A percentile compares a stretch with the other conserved stretches of the same genome.
Conservation (phyloP, 768 basidiomycete species). For the Leccinum subgranulosum region DNA sequence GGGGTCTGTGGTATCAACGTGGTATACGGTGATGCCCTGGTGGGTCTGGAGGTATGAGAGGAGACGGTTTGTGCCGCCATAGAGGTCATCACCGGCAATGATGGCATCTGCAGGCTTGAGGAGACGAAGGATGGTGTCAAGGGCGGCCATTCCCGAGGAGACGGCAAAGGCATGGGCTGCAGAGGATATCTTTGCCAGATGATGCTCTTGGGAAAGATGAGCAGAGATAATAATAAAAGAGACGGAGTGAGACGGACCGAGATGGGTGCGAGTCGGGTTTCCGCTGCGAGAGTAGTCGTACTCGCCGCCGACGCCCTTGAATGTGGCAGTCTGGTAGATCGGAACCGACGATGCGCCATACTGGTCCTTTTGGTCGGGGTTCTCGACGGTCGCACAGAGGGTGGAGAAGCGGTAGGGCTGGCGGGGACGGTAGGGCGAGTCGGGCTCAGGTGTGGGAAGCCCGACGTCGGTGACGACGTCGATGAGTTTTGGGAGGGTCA, state of each 20-base stretch:
- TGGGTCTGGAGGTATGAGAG: constrained; percentile 85
- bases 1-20: constrained; percentile 89
- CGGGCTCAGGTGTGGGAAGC: constrained; percentile 79
- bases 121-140: constrained; percentile 91
- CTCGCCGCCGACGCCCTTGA: constrained; percentile 87
- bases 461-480: constrained; percentile 37
- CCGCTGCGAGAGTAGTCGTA: constrained; percentile 96
- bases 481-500: constrained; percentile 6
- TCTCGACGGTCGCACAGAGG: constrained; percentile 87
- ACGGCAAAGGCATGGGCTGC: constrained; percentile 88
- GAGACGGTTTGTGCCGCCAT: constrained; percentile 96
- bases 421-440: constrained; percentile 63
- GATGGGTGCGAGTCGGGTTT: constrained; percentile 93
- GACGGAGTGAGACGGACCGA: constrained; percentile 55
- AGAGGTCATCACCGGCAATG: constrained; percentile 95
- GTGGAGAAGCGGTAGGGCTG: constrained; percentile 89
- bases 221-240: not conserved
- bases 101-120: constrained; percentile 96
- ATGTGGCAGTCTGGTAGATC: constrained; percentile 97
- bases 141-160: constrained; percentile 96
- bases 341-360: constrained; percentile 92
- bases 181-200: constrained; percentile 95
- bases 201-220: constrained; percentile 66
- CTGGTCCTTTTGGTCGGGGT: constrained; percentile 91
- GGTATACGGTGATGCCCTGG: constrained; percentile 85